Percentiles rank a stretch among this genome's conserved stretches.
These are phyloP conservation scores for Neurospora tetraspora DNA, from an alignment of 495 filamentous ascomycete species.

Conservation along the genomic window DNA sequence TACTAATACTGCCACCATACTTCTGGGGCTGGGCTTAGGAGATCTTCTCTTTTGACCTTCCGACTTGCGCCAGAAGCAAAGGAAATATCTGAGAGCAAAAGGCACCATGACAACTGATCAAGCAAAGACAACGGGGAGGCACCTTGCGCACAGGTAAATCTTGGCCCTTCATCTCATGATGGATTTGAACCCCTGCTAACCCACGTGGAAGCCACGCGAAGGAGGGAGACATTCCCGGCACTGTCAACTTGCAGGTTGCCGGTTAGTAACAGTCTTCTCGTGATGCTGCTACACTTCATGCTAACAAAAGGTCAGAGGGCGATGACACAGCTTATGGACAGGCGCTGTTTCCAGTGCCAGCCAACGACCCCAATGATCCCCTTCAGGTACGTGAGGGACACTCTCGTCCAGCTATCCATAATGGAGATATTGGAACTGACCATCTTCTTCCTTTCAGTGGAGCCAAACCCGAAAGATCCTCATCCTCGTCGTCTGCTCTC, in stretches of 20 bases:
- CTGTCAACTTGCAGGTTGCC: constrained; percentile 43
- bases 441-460: constrained; percentile 30
- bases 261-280: constrained; percentile 12
- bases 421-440: constrained; percentile 5
- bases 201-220: constrained; percentile 43
- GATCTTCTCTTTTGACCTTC: no score
- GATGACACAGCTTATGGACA: constrained; percentile 54
- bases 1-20: neutral
- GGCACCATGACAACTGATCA: neutral
- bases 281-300: neutral
- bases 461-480: constrained; percentile 47
- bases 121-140: neutral
- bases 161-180: neutral
- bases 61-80: neutral
- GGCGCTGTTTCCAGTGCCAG: constrained; percentile 52
- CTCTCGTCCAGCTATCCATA: neutral
- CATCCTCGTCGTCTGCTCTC: constrained; percentile 47
- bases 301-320: constrained; percentile 32
- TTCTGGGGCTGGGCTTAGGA: no score
- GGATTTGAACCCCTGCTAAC: neutral
- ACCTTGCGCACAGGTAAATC: neutral
- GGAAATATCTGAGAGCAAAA: neutral
- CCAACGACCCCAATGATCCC: constrained; percentile 57
- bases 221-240: constrained; percentile 48
- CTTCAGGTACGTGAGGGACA: constrained; percentile 31